These are phyloP conservation scores for Colletotrichum simmondsii DNA, from an alignment of 2,329 filamentous ascomycete species.

Conservation along the genomic window DNA sequence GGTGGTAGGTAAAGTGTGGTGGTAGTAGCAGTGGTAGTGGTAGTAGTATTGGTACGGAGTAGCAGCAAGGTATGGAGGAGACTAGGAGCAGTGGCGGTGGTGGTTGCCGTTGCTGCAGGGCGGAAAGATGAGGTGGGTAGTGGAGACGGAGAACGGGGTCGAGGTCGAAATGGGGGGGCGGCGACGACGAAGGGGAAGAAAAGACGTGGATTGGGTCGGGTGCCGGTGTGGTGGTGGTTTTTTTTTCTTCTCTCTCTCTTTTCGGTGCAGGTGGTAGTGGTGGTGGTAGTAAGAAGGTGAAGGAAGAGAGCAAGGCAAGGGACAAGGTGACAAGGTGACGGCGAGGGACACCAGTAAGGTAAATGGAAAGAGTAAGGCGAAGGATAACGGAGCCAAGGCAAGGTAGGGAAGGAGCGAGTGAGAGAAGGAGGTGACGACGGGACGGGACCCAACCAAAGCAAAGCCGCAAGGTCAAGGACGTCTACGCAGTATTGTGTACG, in stretches of 20 bases:
- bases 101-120: slow-evolving; percentile 33
- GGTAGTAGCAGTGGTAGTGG: slow-evolving; percentile 27
- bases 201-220: slow-evolving; percentile 22
- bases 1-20: slow-evolving; percentile 18
- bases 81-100: slow-evolving; percentile 17
- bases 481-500: too few species aligned
- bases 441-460: slow-evolving; percentile 21
- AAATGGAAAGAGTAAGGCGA: slow-evolving; percentile 17
- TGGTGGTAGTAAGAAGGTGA: slow-evolving; percentile 1
- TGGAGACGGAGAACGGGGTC: slow-evolving; percentile 19
- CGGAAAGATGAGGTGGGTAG: slow-evolving; percentile 34
- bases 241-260: neutral
- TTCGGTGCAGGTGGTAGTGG: neutral
- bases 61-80: slow-evolving; percentile 15
- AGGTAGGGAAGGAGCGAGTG: neutral
- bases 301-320: neutral
- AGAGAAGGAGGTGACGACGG: slow-evolving; percentile 3
- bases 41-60: slow-evolving; percentile 8
- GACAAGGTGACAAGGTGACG: neutral
- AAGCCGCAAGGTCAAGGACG: neutral
- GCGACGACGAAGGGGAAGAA: slow-evolving; percentile 14
- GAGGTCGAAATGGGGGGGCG: slow-evolving; percentile 30
- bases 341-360: too few species aligned
- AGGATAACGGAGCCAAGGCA: too few species aligned
- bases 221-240: neutral